Conservation (phyloP, 331 rosid species). For the Malus hybrid region DNA sequence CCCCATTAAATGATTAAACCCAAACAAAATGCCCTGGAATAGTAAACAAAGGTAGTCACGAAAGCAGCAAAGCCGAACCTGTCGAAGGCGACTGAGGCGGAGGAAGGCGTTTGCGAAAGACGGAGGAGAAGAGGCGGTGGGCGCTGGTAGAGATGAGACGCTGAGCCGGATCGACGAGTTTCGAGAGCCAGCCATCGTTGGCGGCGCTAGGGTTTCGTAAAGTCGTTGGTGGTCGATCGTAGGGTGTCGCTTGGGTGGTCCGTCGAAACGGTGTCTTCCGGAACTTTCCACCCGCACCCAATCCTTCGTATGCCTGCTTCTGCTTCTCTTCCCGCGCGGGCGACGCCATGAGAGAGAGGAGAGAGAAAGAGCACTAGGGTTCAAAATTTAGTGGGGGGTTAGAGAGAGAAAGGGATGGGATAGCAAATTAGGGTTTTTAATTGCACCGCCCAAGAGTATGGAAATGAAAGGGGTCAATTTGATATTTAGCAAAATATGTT, state of each 20-base stretch:
- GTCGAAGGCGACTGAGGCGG: conserved; percentile 36
- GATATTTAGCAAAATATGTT: neutral
- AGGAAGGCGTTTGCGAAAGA: conserved; percentile 38
- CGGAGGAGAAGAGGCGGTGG: conserved; percentile 9
- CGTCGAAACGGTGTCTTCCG: conserved; percentile 60
- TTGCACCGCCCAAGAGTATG: conserved; percentile 7
- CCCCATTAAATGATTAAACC: neutral
- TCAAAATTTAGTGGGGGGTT: conserved; percentile 2
- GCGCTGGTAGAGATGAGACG: conserved; percentile 58
- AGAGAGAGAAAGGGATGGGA: conserved; percentile 7
- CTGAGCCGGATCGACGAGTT: conserved; percentile 89
- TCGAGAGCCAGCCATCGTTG: conserved; percentile 60
- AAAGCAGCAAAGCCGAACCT: conserved; percentile 24
- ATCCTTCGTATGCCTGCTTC: conserved; percentile 51
- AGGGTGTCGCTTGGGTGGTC: conserved; percentile 63
- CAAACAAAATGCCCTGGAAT: neutral
- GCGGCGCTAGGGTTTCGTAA: conserved; percentile 37
- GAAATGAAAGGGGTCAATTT: neutral
- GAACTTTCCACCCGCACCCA: conserved; percentile 80
- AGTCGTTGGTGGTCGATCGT: conserved; percentile 60
- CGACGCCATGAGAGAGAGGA: conserved; percentile 40
- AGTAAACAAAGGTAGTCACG: neutral
- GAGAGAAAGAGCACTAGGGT: conserved; percentile 13
- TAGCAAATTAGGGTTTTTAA: conserved; percentile 63
- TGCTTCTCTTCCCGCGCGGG: conserved; percentile 55